Evolutionary conservation across 306 rosid genomes (phyloP).

Genomic region (Cicer cuneatum): DNA sequence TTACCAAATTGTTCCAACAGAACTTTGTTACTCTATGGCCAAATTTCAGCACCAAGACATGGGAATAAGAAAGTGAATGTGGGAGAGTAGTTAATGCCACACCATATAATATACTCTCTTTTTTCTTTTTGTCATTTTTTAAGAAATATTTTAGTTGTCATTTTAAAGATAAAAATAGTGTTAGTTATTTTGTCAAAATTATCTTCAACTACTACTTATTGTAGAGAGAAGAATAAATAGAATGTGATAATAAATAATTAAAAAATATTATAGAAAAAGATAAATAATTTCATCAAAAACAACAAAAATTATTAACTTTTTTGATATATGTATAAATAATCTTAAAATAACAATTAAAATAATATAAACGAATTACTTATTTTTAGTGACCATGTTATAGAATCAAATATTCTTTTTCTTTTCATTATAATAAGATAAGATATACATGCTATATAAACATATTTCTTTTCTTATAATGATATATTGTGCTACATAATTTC

Average conservation of each 20-base stretch:
- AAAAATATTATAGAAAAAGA: no score
- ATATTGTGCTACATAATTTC: constrained; percentile 44
- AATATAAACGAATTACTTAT: not conserved
- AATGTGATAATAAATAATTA: no score
- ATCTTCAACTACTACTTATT: no score
- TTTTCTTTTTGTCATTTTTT: no score
- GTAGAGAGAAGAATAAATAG: no score
- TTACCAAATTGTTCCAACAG: constrained; percentile 21
- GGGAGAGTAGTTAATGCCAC: constrained; percentile 30
- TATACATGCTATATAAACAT: constrained; percentile 57
- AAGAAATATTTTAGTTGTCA: no score
- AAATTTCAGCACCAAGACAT: constrained; percentile 16
- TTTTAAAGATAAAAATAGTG: no score
- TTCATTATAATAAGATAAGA: constrained; percentile 48
- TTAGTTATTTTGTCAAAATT: no score
- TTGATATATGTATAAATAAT: no score
- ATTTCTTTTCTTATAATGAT: constrained; percentile 39
- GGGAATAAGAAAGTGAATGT: not conserved
- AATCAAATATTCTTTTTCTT: constrained; percentile 41
- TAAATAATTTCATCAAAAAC: no score
- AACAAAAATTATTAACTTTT: no score
- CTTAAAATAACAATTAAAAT: no score
- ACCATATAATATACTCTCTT: constrained; percentile 42
- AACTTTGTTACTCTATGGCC: constrained; percentile 29
- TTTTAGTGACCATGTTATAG: constrained; percentile 55